phyloP scores from a whole-genome alignment of 2,329 filamentous ascomycete species.

The Epichloe sylvatica region DNA sequence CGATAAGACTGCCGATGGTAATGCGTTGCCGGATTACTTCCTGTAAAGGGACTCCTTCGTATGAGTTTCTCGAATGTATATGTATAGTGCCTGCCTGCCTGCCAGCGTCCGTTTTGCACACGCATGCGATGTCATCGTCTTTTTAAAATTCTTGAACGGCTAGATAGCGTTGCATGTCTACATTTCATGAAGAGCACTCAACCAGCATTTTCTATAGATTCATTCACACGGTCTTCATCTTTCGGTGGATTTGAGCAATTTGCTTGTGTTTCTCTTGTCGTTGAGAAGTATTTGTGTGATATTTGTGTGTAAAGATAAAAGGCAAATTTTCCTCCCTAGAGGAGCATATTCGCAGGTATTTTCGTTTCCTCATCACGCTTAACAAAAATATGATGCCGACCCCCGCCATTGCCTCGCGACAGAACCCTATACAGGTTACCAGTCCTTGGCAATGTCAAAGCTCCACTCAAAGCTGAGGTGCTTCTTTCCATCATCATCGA shows the following conservation, averaged over 20 bases:
- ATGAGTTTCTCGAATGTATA: no score
- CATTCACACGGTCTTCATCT: background rate
- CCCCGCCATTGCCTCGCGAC: background rate
- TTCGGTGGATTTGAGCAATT: background rate
- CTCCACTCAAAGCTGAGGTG: constrained; percentile 92
- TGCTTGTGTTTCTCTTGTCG: background rate
- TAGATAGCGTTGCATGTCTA: background rate
- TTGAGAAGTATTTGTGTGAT: background rate
- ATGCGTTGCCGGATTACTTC: constrained; percentile 56
- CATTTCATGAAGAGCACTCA: background rate
- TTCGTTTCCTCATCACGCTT: constrained; percentile 11
- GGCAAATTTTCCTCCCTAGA: background rate
- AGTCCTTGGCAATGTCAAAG: constrained; percentile 94
- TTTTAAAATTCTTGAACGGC: background rate
- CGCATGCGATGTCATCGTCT: background rate
- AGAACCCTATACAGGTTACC: constrained; percentile 37
- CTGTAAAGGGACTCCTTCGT: constrained; percentile 29
- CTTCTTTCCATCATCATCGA: constrained; percentile 85
- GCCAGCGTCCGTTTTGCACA: background rate
- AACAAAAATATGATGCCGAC: constrained; percentile 5
- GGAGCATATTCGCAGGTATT: constrained; percentile 7
- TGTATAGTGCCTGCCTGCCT: background rate
- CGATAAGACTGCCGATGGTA: constrained; percentile 55
- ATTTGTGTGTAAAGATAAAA: background rate
- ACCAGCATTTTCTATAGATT: background rate